A percentile compares a stretch with the other conserved stretches of the same genome.
Evolutionary conservation across 1,139 yeast genomes (phyloP).

Genomic region (Candida frijolesensis): DNA sequence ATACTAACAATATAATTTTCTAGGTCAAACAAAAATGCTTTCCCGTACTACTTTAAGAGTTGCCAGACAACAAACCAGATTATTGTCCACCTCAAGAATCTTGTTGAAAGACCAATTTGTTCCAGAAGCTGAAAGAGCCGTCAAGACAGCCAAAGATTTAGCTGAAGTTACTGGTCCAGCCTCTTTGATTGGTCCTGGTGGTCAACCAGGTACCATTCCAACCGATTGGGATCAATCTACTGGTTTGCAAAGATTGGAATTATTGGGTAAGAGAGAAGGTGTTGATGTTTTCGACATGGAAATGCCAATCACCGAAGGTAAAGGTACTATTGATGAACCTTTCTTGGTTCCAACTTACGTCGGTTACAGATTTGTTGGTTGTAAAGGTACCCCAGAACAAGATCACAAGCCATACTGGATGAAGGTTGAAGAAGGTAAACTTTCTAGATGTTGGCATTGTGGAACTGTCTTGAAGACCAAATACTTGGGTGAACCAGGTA

Average conservation of each 20-base stretch:
- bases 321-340: constrained; percentile 87
- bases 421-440: constrained; percentile 80
- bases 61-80: constrained; percentile 41
- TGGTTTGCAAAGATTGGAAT: constrained; percentile 96
- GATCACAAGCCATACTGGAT: constrained; percentile 92
- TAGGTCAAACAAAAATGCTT: constrained; percentile 27
- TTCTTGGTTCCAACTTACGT: constrained; percentile 87
- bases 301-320: constrained; percentile 85
- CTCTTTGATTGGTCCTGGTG: constrained; percentile 89
- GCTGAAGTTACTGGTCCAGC: constrained; percentile 81
- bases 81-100: constrained; percentile 41
- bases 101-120: constrained; percentile 24
- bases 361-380: constrained; percentile 94
- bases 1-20: constrained; percentile 25
- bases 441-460: constrained; percentile 98
- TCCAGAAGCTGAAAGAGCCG: constrained; percentile 29
- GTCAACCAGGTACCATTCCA: constrained; percentile 80
- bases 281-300: constrained; percentile 91
- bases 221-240: constrained; percentile 96
- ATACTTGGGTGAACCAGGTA: constrained; percentile 82
- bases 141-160: constrained; percentile 67
- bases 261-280: constrained; percentile 94
- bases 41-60: constrained; percentile 42
- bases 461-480: constrained; percentile 92
- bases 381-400: constrained; percentile 89